These are phyloP conservation scores for Dactylonectria macrodidyma DNA, from an alignment of 2,329 filamentous ascomycete species.

Conservation along the genomic window DNA sequence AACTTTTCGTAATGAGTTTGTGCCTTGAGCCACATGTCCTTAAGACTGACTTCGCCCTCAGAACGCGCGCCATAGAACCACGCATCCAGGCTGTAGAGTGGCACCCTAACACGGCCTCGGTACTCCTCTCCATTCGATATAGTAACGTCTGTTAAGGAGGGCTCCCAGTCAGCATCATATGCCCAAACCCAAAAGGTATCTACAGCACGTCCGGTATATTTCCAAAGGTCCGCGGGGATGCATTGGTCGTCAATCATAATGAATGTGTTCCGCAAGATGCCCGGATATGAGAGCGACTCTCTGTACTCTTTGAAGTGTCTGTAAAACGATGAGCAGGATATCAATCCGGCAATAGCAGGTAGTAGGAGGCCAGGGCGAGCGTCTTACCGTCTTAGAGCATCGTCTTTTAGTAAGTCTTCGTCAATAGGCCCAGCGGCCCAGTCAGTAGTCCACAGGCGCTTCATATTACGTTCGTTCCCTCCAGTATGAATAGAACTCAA, in stretches of 20 bases:
- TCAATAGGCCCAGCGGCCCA: neutral
- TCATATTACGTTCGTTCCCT: neutral
- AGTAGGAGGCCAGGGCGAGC: neutral
- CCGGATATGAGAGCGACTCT: conserved; percentile 22
- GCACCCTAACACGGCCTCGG: conserved; percentile 35
- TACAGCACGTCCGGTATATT: neutral
- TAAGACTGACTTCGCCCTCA: conserved; percentile 31
- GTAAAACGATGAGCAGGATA: neutral
- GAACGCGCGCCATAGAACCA: conserved; percentile 43
- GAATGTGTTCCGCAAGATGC: conserved; percentile 34
- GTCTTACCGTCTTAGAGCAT: conserved; percentile 27
- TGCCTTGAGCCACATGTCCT: conserved; percentile 40
- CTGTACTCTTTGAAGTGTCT: conserved; percentile 40
- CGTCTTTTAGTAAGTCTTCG: conserved; percentile 22
- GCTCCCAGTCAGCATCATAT: conserved; percentile 40
- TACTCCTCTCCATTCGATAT: conserved; percentile 28
- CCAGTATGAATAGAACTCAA: neutral
- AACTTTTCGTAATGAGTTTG: conserved; percentile 31
- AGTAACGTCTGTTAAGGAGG: conserved; percentile 23
- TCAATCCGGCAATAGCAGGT: neutral
- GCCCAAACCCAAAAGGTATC: conserved; percentile 40
- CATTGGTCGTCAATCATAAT: conserved; percentile 26
- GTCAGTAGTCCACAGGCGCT: neutral
- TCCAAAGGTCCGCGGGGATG: neutral
- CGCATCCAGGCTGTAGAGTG: conserved; percentile 17